Base-by-base conservation (phyloP, 1,284 basidiomycete species). In the Pseudozyma hubeiensis region DNA sequence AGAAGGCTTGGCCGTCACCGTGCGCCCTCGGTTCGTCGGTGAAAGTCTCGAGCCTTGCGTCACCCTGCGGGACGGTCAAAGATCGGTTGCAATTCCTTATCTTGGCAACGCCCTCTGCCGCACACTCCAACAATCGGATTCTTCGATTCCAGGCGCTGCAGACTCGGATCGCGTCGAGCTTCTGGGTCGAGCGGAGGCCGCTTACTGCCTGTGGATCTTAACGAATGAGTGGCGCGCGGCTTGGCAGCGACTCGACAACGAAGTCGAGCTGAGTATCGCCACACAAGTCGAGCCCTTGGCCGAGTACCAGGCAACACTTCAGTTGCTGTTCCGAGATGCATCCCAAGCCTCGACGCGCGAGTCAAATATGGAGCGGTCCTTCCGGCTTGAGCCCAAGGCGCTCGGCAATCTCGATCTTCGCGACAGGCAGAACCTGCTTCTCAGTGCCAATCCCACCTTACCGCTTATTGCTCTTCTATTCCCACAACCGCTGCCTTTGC, bases 391-490 rank as follows among this genome's bases (percentile, higher is more conserved):
- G 56, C 58, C 77, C 1, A 71, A 65, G 50, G 65, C 60, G 30
- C 66, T 81, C 16, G 79, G 80, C 47, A 73, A 75, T 30, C 48
- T 72, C 41, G 67, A 72, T 40, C 57, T 59, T n/a, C 57, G 63
- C 35, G 71, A 76, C 41, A 73, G 63, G 17, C 56, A 53, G 1
- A 30, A 55, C 11, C 49, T 67, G 30, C 48, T 66, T 1, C 11
- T 57, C 11, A 54, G 60, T 8, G 60, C 67, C 48, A 65, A 53
- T 24, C 50, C 67, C 0, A 43, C 53, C 11, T 47, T 66, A 16
- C 67, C 80, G 13, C 55, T 72, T 11, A 58, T 77, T 10, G 77
- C 80, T 5, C 66, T 81, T 5, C 45, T 78, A 2, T 82, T 82
- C 55, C 60, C 70, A 11, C 62, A 79, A 35, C 62, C 80, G 13